Evolutionary conservation across 306 rosid genomes (phyloP).

Genomic region (Herpetospermum pedunculosum): DNA sequence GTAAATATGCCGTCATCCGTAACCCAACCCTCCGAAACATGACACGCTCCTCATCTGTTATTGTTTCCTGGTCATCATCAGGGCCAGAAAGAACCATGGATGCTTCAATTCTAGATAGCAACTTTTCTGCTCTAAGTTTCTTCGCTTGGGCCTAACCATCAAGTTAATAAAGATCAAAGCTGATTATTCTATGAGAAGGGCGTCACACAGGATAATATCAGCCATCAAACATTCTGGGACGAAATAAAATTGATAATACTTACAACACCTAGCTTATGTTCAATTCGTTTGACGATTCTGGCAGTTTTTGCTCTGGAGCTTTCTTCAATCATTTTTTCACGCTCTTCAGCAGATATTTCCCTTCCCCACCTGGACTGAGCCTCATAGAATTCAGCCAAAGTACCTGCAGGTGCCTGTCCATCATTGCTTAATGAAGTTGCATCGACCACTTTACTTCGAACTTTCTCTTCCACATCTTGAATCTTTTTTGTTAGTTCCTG

Average conservation of each 20-base stretch:
- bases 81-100: constrained; percentile 76
- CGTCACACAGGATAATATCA: constrained; percentile 2
- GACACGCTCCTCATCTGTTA: constrained; percentile 89
- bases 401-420: constrained; percentile 63
- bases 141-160: constrained; percentile 64
- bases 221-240: constrained; percentile 18
- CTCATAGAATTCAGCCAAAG: constrained; percentile 74
- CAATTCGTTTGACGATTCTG: constrained; percentile 54
- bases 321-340: constrained; percentile 67
- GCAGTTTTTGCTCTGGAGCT: constrained; percentile 44
- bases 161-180: constrained; percentile 4
- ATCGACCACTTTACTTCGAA: constrained; percentile 28
- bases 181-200: neutral
- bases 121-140: constrained; percentile 66
- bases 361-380: constrained; percentile 81
- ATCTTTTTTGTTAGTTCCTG: constrained; percentile 54
- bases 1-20: constrained; percentile 81
- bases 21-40: constrained; percentile 88
- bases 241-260: constrained; percentile 18
- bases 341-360: constrained; percentile 62
- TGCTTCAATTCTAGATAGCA: constrained; percentile 55
- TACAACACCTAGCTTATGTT: constrained; percentile 58
- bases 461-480: constrained; percentile 73
- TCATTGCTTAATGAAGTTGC: constrained; percentile 27
- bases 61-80: constrained; percentile 75